These are phyloP conservation scores for Monosporascus sp. DNA, from an alignment of 2,329 filamentous ascomycete species.

Conservation along the genomic window DNA sequence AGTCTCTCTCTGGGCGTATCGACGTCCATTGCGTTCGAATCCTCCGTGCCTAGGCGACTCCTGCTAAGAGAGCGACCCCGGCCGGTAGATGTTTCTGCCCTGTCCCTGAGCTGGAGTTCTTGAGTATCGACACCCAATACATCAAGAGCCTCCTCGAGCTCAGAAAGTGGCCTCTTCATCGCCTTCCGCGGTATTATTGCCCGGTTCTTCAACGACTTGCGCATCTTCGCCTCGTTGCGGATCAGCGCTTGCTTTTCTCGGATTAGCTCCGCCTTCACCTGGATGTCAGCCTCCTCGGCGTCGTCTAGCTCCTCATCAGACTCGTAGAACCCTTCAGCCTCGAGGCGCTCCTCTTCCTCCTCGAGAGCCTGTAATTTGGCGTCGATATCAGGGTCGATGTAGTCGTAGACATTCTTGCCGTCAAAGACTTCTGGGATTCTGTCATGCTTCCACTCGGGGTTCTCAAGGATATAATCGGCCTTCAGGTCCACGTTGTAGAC, in stretches of 20 bases:
- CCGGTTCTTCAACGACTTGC: slow-evolving; percentile 95
- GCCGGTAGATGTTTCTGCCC: slow-evolving; percentile 53
- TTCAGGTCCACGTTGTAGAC: slow-evolving; percentile 93
- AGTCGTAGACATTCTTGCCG: slow-evolving; percentile 97
- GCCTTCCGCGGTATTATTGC: slow-evolving; percentile 83
- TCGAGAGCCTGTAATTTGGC: slow-evolving; percentile 86
- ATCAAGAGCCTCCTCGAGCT: slow-evolving; percentile 83
- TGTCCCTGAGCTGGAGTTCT: slow-evolving; percentile 66
- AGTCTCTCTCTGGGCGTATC: slow-evolving; percentile 57
- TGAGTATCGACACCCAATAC: slow-evolving; percentile 80
- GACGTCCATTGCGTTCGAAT: slow-evolving; percentile 72
- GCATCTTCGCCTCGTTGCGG: slow-evolving; percentile 90
- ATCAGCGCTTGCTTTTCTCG: slow-evolving; percentile 91
- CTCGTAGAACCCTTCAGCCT: slow-evolving; percentile 91
- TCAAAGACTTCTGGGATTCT: slow-evolving; percentile 91
- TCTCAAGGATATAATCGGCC: slow-evolving; percentile 79
- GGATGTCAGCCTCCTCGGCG: slow-evolving; percentile 79
- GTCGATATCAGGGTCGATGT: slow-evolving; percentile 94
- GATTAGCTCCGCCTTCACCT: slow-evolving; percentile 91
- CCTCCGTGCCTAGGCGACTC: slow-evolving; percentile 56
- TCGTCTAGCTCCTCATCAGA: slow-evolving; percentile 79
- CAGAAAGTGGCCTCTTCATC: slow-evolving; percentile 74
- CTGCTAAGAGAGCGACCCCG: slow-evolving; percentile 68
- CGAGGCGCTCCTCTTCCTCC: slow-evolving; percentile 89
- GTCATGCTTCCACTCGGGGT: slow-evolving; percentile 94